phyloP scores from a whole-genome alignment of 331 rosid genomes.

The Pyracantha coccinea region DNA sequence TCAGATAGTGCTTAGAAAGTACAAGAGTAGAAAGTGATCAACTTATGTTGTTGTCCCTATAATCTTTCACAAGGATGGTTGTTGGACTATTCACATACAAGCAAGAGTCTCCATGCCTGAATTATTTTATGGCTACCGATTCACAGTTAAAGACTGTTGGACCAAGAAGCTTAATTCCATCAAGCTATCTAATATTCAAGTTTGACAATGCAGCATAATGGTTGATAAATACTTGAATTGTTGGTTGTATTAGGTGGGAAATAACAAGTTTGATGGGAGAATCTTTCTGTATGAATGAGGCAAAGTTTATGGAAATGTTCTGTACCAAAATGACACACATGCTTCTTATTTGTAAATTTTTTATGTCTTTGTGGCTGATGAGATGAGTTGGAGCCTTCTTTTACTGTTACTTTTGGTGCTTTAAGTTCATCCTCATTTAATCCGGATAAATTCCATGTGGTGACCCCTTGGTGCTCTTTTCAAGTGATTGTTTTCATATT shows the following conservation, averaged over 20 bases:
- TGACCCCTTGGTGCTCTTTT: not conserved
- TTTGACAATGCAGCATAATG: not conserved
- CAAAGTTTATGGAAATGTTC: not conserved
- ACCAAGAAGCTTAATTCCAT: not conserved
- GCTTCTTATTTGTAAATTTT: not conserved
- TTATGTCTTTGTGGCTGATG: not conserved
- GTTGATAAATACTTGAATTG: not conserved
- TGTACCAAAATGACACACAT: not conserved
- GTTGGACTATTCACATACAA: not conserved
- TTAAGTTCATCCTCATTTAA: not conserved
- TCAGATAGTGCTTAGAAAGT: no score
- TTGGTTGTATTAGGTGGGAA: not conserved
- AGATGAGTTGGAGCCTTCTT: not conserved
- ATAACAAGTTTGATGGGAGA: no score
- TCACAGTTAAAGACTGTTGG: not conserved
- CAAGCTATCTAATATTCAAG: not conserved
- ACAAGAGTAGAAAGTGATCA: not conserved
- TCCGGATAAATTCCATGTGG: not conserved
- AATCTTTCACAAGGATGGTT: not conserved
- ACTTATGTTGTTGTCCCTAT: not conserved
- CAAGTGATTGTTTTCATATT: not conserved
- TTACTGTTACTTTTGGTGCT: not conserved
- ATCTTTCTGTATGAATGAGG: no score
- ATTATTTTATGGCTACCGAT: not conserved
- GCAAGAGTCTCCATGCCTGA: not conserved